Base-by-base conservation (phyloP, 345 rosid species). In the Boechera divaricarpa region DNA sequence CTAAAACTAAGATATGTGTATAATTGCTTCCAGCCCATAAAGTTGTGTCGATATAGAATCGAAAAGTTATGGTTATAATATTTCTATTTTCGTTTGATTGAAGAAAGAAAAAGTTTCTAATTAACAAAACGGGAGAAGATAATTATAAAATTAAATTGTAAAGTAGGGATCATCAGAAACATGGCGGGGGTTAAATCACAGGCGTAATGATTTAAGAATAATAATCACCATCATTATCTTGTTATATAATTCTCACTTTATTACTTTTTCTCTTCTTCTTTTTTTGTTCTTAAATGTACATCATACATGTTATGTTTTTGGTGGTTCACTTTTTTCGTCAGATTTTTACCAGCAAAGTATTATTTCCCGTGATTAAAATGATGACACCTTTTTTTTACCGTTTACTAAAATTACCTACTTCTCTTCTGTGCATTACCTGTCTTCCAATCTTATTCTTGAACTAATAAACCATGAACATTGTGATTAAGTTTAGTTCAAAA, bases 161-260 rank as follows among this genome's bases (percentile, higher is more conserved):
- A 57, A 72, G 73, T 33, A 73, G 26, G 49, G 67, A 57, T 0
- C 31, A 77, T 69, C 73, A 31, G 38, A 38, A 35, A 70, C 71
- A 63, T 47, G 63, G 48, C 72, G 67, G 67, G 72, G 77, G 61
- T 64, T 70, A 70, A 70, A 81, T 81, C 80, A 86, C 66, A 61
- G 64, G 72, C 52, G 64, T 83, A 87, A 92, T 92, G 89, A 92
- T 92, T 88, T 85, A 81, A 84, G 87, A 87, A 92, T 90, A 82
- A 90, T 86, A 88, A 69, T 80, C 81, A 78, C 89, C 89, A 88
- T 88, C 90, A 74, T 87, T 79, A 57, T 64, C 51, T 72, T 74
- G 44, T 65, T 67, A 72, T 71, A 24, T 44, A 53, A 41, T 38
- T 52, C 53, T 59, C 78, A 67, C 67, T 67, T 39, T 73, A 53